Percentiles rank a stretch among this genome's conserved stretches.
phyloP scores from a whole-genome alignment of 192 early-diverging fungal species.

The Diversispora eburnea region DNA sequence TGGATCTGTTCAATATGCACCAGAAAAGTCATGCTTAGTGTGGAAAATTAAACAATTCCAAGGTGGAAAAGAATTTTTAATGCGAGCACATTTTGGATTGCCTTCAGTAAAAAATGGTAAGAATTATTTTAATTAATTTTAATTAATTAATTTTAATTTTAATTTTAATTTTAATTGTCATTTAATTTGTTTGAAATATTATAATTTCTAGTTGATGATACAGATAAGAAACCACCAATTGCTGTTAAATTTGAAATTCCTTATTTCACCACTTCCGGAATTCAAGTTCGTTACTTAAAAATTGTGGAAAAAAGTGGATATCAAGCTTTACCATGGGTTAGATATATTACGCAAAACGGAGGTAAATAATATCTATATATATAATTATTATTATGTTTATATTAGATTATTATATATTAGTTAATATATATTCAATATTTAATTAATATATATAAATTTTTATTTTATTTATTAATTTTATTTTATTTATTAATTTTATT shows the following conservation, averaged over 20 bases:
- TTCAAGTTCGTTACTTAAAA: conserved; percentile 88
- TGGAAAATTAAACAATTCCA: conserved; percentile 99
- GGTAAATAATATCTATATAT: conserved; percentile 35
- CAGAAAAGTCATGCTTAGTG: conserved; percentile 88
- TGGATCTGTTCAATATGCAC: conserved; percentile 88
- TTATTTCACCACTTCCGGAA: conserved; percentile 86
- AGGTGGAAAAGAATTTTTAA: conserved; percentile 94
- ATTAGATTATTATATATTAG: too few relatives aligned
- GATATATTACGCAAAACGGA: conserved; percentile 87
- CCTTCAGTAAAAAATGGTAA: conserved; percentile 76
- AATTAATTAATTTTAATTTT: too few relatives aligned
- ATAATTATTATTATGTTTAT: conserved; percentile 40
- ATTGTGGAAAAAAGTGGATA: conserved; percentile 89
- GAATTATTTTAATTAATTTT: neutral
- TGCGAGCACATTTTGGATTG: conserved; percentile 82
- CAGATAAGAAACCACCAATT: conserved; percentile 78
- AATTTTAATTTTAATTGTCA: too few relatives aligned
- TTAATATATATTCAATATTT: too few relatives aligned
- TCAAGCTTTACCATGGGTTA: conserved; percentile 84
- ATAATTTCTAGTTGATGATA: conserved; percentile 58
- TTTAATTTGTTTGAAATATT: neutral
- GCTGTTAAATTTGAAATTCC: conserved; percentile 86
- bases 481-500: conserved; percentile 16
- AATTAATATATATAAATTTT: too few relatives aligned
- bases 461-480: conserved; percentile 33